A percentile compares a stretch with the other conserved stretches of the same genome.
phyloP scores from a whole-genome alignment of 1,284 basidiomycete genomes.

The Malassezia sympodialis region DNA sequence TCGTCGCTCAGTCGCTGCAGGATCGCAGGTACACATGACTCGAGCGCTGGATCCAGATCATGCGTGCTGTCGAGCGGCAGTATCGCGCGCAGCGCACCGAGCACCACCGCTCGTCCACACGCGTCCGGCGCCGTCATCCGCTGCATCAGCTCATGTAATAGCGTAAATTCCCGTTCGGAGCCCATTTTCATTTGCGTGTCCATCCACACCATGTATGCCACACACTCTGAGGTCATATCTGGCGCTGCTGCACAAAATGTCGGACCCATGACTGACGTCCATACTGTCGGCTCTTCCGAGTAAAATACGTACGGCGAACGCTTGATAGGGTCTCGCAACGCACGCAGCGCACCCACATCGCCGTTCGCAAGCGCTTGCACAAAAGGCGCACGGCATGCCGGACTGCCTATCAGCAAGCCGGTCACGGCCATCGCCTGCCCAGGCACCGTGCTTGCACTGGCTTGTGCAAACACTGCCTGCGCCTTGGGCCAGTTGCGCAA shows the following conservation, averaged over 20 bases:
- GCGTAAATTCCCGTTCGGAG: slow-evolving; percentile 51
- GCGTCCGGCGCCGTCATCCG: slow-evolving; percentile 55
- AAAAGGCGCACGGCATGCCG: slow-evolving; percentile 50
- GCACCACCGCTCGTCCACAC: slow-evolving; percentile 65
- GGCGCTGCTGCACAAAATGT: slow-evolving; percentile 55
- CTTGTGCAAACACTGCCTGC: slow-evolving; percentile 19
- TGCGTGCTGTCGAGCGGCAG: slow-evolving; percentile 70
- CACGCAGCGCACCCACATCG: slow-evolving; percentile 53
- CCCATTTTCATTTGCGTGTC: slow-evolving; percentile 51
- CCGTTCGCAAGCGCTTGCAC: neutral
- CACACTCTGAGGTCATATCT: slow-evolving; percentile 58
- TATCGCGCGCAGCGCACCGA: slow-evolving; percentile 87
- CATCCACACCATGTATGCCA: slow-evolving; percentile 85
- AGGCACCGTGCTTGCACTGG: slow-evolving; percentile 23
- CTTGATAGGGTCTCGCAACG: slow-evolving; percentile 79
- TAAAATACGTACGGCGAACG: slow-evolving; percentile 77
- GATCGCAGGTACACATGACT: slow-evolving; percentile 77
- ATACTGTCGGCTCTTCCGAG: slow-evolving; percentile 71
- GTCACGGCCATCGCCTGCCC: slow-evolving; percentile 53
- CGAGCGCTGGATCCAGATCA: slow-evolving; percentile 76
- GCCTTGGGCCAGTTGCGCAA: slow-evolving; percentile 27
- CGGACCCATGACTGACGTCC: slow-evolving; percentile 58
- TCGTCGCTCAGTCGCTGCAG: slow-evolving; percentile 72
- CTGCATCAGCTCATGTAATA: slow-evolving; percentile 58
- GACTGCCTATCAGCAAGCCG: slow-evolving; percentile 85